Evolutionary conservation across 2,329 filamentous ascomycete species (phyloP).

Genomic region (Cordyceps farinosa): DNA sequence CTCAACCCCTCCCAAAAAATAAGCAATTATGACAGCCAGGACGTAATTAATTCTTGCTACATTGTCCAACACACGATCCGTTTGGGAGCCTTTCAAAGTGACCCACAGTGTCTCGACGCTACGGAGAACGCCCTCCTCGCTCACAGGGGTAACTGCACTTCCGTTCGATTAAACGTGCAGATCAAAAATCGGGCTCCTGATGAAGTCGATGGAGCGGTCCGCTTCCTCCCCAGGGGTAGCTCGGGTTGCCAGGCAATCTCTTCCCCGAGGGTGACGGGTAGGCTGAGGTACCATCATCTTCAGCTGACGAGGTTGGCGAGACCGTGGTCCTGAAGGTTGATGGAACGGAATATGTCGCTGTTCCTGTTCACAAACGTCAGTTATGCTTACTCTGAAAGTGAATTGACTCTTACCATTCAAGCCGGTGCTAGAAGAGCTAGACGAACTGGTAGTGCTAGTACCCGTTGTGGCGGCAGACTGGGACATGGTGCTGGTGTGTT

Average conservation of each 20-base stretch:
- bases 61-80: conserved; percentile 7
- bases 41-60: neutral
- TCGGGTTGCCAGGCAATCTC: conserved; percentile 29
- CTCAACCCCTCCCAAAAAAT: neutral
- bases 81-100: neutral
- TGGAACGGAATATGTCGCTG: conserved; percentile 13
- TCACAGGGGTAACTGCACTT: neutral
- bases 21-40: conserved; percentile 6
- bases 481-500: neutral
- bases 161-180: neutral
- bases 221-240: conserved; percentile 36
- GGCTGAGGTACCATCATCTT: neutral
- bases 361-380: conserved; percentile 3
- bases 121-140: neutral
- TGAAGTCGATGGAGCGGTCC: conserved; percentile 35
- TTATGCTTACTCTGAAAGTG: neutral
- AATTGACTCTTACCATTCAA: neutral
- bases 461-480: neutral
- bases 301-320: conserved; percentile 17
- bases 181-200: conserved; percentile 25
- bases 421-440: neutral
- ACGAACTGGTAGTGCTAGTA: neutral
- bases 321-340: conserved; percentile 23
- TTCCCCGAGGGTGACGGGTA: conserved; percentile 24
- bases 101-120: neutral